These are phyloP conservation scores for Solanum microdontum DNA, from an alignment of 257 asterid species.

Conservation along the genomic window DNA sequence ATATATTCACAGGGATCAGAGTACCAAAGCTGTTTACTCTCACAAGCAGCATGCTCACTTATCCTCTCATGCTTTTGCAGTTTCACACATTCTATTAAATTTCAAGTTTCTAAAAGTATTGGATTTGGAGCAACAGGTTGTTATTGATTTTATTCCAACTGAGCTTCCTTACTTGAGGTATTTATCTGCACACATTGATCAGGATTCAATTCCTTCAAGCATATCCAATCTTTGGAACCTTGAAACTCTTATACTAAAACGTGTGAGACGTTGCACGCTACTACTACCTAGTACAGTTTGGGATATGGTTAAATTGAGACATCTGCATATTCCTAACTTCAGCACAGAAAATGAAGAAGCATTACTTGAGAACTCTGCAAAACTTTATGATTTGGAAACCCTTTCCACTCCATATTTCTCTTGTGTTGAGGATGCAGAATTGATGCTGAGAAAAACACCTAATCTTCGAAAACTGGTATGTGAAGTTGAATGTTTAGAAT, in stretches of 20 bases:
- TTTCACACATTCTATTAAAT: not conserved
- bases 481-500: not conserved
- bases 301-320: constrained; percentile 5
- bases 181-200: not conserved
- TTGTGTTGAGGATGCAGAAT: not conserved
- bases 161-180: not conserved
- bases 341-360: no score
- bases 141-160: not conserved
- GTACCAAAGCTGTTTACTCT: not conserved
- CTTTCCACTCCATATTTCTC: not conserved
- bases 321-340: not conserved
- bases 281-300: not conserved
- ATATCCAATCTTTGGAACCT: not conserved
- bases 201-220: not conserved
- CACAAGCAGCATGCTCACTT: not conserved
- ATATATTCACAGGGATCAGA: not conserved
- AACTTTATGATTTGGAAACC: not conserved
- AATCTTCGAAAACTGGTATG: not conserved
- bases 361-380: not conserved
- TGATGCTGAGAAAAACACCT: not conserved
- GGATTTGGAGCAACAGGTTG: not conserved
- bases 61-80: not conserved
- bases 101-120: constrained; percentile 3
- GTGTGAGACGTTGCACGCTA: no score
- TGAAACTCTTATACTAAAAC: not conserved